Conservation (phyloP, 2,329 filamentous ascomycete genomes). For the Pseudopyrenochaeta lycopersici region DNA sequence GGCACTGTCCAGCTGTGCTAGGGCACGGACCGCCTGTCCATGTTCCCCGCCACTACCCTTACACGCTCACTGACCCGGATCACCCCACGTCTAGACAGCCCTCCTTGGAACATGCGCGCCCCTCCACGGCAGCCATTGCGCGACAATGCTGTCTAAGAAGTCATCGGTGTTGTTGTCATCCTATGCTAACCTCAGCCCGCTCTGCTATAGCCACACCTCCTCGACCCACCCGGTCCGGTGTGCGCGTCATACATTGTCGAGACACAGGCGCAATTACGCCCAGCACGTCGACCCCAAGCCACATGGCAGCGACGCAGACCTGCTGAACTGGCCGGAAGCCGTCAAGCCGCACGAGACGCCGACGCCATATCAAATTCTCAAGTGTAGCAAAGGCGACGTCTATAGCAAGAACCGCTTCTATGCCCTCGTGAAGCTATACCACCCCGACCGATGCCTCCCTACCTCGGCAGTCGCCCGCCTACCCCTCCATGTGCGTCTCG, state of each 20-base stretch:
- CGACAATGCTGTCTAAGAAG: constrained; percentile 50
- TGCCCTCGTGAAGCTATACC: constrained; percentile 93
- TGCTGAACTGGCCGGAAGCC: constrained; percentile 43
- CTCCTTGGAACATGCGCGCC: constrained; percentile 33
- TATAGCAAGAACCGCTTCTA: constrained; percentile 90
- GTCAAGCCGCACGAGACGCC: constrained; percentile 58
- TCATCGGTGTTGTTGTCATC: constrained; percentile 21
- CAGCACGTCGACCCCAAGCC: constrained; percentile 28
- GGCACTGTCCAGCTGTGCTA: neutral
- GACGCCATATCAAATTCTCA: constrained; percentile 91
- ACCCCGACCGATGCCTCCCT: constrained; percentile 73
- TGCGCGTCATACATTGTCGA: constrained; percentile 38
- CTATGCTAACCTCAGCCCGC: constrained; percentile 28
- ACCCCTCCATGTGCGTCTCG: constrained; percentile 72
- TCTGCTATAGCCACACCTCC: constrained; percentile 22
- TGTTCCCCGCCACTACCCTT: constrained; percentile 8
- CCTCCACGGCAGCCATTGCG: constrained; percentile 24
- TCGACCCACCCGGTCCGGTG: constrained; percentile 34
- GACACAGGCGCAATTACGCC: constrained; percentile 37
- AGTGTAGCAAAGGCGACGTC: constrained; percentile 65
- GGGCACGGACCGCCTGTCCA: neutral
- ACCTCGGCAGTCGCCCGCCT: constrained; percentile 52
- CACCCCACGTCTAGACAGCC: constrained; percentile 3
- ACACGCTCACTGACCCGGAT: constrained; percentile 7
- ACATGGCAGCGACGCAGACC: constrained; percentile 29